These are phyloP conservation scores for Allomyces macrogynus DNA, from an alignment of 192 early-diverging fungal species.

Conservation along the genomic window DNA sequence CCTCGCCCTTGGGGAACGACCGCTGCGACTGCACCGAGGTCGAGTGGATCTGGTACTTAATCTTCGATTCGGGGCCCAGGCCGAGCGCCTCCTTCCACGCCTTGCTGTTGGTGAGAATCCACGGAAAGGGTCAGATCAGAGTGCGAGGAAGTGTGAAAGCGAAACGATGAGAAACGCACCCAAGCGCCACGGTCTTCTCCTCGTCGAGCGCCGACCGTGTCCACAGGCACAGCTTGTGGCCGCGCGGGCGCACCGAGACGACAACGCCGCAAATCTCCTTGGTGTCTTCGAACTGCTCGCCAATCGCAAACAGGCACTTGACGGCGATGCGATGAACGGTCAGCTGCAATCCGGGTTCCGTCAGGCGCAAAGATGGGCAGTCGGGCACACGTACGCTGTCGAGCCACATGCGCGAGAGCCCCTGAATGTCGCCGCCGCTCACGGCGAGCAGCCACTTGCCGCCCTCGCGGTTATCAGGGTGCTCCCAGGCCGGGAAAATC, in stretches of 20 bases:
- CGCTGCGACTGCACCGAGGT: neutral
- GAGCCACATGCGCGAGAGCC: conserved; percentile 70
- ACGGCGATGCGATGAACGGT: neutral
- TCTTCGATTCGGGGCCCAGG: neutral
- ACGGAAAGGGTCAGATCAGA: too few species aligned
- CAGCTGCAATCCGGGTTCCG: conserved; percentile 1
- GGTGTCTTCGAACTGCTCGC: conserved; percentile 57
- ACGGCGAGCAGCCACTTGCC: conserved; percentile 75
- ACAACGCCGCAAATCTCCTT: conserved; percentile 77
- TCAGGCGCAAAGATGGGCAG: too few species aligned
- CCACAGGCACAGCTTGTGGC: conserved; percentile 77
- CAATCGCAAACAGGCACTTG: conserved; percentile 70
- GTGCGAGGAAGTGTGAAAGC: neutral
- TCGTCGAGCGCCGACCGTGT: conserved; percentile 35
- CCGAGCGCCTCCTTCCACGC: neutral
- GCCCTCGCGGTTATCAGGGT: conserved; percentile 67
- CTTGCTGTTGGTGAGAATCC: neutral
- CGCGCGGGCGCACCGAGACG: conserved; percentile 59
- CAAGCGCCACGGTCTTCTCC: conserved; percentile 22
- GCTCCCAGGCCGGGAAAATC: conserved; percentile 87
- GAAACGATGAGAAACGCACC: conserved; percentile 18
- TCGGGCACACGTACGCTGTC: conserved; percentile 38
- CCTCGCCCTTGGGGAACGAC: neutral
- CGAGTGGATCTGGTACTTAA: neutral
- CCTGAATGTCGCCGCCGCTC: conserved; percentile 45